Evolutionary conservation across 495 filamentous ascomycete species (phyloP).

Genomic region (Aspergillus avenaceus): DNA sequence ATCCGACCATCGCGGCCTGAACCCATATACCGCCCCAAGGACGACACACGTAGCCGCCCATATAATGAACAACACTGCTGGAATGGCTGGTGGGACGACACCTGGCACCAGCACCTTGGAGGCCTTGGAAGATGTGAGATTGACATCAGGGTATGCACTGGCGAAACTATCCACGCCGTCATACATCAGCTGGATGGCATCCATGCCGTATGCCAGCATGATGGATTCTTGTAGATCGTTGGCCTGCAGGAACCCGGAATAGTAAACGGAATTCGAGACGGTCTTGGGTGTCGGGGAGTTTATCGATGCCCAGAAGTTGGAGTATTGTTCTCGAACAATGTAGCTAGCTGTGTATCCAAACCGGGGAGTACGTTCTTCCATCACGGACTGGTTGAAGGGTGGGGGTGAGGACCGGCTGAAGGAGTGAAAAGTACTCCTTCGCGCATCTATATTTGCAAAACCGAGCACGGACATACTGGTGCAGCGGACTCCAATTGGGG

Average conservation of each 20-base stretch:
- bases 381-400: background rate
- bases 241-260: background rate
- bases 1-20: slow-evolving; percentile 3
- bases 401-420: background rate
- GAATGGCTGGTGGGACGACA: background rate
- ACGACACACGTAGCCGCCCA: background rate
- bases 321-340: background rate
- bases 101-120: background rate
- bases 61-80: background rate
- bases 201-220: background rate
- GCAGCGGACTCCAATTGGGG: background rate
- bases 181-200: slow-evolving; percentile 3
- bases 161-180: background rate
- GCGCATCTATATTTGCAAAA: background rate
- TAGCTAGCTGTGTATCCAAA: background rate
- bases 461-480: background rate
- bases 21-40: background rate
- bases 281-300: background rate
- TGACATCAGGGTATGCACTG: background rate
- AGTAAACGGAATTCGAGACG: background rate
- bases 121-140: background rate
- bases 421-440: background rate
- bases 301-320: background rate
- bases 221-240: background rate
- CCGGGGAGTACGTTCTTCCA: background rate